Evolutionary conservation across 2,329 filamentous ascomycete species (phyloP).

Genomic region (Beauveria sp.): DNA sequence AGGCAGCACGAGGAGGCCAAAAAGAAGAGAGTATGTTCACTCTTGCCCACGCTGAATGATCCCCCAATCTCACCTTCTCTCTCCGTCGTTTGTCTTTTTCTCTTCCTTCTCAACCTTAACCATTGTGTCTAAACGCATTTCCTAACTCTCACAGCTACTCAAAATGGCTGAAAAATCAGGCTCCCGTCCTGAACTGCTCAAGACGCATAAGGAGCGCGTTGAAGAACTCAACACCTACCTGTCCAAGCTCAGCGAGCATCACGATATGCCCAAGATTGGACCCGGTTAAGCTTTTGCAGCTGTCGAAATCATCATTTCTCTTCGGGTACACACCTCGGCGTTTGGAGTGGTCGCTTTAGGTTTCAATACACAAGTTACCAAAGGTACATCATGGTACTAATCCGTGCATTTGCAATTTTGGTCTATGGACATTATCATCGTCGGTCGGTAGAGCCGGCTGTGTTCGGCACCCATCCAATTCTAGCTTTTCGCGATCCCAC

Average conservation of each 20-base stretch:
- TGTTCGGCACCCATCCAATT: slow-evolving; percentile 6
- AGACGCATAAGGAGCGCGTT: slow-evolving; percentile 94
- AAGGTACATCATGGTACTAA: neutral
- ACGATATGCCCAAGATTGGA: slow-evolving; percentile 79
- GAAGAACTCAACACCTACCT: slow-evolving; percentile 94
- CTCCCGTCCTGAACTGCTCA: slow-evolving; percentile 67
- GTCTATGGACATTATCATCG: slow-evolving; percentile 10
- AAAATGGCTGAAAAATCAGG: slow-evolving; percentile 60
- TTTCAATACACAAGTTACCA: neutral
- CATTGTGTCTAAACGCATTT: neutral
- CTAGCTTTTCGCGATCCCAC: slow-evolving; percentile 3
- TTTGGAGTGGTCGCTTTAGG: neutral
- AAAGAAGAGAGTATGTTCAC: slow-evolving; percentile 62
- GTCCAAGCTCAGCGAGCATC: slow-evolving; percentile 87
- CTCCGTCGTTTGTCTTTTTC: neutral
- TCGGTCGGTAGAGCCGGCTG: slow-evolving; percentile 1
- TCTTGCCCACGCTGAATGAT: neutral
- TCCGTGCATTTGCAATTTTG: slow-evolving; percentile 6
- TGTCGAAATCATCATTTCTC: neutral
- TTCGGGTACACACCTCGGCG: neutral
- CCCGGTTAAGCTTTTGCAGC: slow-evolving; percentile 37
- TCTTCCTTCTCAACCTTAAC: neutral
- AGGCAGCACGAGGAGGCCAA: slow-evolving; percentile 71
- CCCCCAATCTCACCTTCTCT: too few relatives aligned
- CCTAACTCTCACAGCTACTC: slow-evolving; percentile 52